Base-by-base conservation (phyloP, 2,329 filamentous ascomycete species). In the Curvularia lunata region DNA sequence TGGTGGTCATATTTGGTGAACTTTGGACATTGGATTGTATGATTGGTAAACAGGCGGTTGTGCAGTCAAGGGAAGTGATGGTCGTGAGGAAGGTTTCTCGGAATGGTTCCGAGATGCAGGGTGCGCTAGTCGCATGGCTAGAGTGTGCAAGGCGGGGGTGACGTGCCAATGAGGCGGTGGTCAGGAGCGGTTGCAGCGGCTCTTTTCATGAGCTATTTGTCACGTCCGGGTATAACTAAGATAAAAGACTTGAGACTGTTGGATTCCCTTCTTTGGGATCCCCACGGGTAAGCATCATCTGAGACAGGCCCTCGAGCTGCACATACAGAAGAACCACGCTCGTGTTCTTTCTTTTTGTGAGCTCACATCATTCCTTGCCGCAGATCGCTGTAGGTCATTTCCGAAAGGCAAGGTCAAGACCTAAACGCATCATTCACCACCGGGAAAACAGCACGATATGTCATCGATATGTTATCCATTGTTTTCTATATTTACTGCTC, bases 381-480 rank as follows among this genome's bases (percentile, higher is more conserved):
- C 19, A 42, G 3, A 16, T 23, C 2, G 16, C 9, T 16, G 21
- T 3, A 7, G 21, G 16, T 6, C 8, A 16, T 12, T 23, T 12
- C 40, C 5, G 19, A 23, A 16, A 42, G 4, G 40, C 12, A 9
- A 8, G 8, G 6, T 23, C 21, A 12, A 23, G 25, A 3, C 40
- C 40, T 13, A 16, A 21, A 42, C 19, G 2, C 19, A 25, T 1
- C 7, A 7, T 42, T 25, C 21, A 42, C 6, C 16, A 23, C 19
- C 5, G 16, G 40, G 25, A 42, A 25, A 7, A 42, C 19, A 16
- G 21, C 21, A 42, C 16, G 40, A 13, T 25, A 10, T 23, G 40
- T 42, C 21, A 52, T 45, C 30, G 19, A 18, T 37, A 45, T 45
- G 28, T 45, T 25, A 27, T 43, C 37, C 28, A 52, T 52, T 37